Evolutionary conservation across 257 asterid species (phyloP).

Genomic region (Cinchona pubescens): DNA sequence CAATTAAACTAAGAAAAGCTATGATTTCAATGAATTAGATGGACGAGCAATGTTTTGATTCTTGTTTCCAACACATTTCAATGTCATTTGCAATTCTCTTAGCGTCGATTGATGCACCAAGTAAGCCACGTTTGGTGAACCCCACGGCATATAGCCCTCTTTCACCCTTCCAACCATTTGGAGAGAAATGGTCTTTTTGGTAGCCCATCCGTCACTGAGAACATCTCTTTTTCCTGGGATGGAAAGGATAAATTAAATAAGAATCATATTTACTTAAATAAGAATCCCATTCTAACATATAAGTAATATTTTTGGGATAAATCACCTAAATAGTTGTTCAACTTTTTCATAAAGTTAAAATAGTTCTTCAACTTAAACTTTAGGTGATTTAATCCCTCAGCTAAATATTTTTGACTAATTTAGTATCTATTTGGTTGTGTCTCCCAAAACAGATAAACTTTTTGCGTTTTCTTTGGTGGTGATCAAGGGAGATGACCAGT

Average conservation of each 20-base stretch:
- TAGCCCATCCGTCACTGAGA: conserved; percentile 79
- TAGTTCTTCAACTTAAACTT: too few relatives aligned
- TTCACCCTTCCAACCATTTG: conserved; percentile 95
- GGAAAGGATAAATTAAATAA: not conserved
- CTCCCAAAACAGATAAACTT: too few relatives aligned
- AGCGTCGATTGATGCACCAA: conserved; percentile 94
- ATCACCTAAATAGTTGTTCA: too few relatives aligned
- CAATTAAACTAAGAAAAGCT: not conserved
- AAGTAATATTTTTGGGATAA: too few relatives aligned
- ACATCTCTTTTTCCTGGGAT: conserved; percentile 70
- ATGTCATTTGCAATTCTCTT: conserved; percentile 72
- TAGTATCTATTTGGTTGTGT: too few relatives aligned
- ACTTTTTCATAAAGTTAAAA: too few relatives aligned
- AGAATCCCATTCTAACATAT: not conserved
- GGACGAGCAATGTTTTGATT: conserved; percentile 30
- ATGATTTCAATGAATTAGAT: conserved; percentile 8
- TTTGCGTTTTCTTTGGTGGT: too few relatives aligned
- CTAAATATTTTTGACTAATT: too few relatives aligned
- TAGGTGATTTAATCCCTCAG: too few relatives aligned
- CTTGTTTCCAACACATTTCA: conserved; percentile 32
- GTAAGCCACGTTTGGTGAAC: conserved; percentile 96
- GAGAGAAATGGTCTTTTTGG: conserved; percentile 86
- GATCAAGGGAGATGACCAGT: too few relatives aligned
- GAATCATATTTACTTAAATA: not conserved
- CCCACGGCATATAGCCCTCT: conserved; percentile 89